phyloP scores from a whole-genome alignment of 352 stramenopile genomes.

The Globisporangium cederbergense region DNA sequence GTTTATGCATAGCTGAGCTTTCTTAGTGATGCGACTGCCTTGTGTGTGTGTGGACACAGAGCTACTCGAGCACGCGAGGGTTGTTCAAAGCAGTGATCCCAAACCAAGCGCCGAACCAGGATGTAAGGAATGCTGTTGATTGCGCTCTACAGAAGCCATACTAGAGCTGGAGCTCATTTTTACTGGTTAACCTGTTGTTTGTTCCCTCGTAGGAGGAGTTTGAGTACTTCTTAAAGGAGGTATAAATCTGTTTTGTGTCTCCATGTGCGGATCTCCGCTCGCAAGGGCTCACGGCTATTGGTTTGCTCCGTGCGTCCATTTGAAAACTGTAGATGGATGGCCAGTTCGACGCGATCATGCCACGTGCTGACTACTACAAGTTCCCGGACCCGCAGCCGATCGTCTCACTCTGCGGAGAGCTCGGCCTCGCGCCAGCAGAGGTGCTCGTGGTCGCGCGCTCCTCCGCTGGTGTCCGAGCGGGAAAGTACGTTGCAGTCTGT shows the following conservation, averaged over 20 bases:
- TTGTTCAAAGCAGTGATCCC: constrained; percentile 63
- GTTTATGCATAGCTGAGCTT: neutral
- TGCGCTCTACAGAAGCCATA: no score
- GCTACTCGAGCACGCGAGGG: constrained; percentile 54
- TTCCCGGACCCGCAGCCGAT: constrained; percentile 53
- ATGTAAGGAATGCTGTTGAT: constrained; percentile 26
- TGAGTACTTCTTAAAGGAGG: constrained; percentile 62
- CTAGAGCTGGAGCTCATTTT: no score
- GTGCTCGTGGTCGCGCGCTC: constrained; percentile 57
- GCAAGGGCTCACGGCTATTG: neutral
- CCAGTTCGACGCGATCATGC: constrained; percentile 63
- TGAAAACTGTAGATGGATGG: constrained; percentile 42
- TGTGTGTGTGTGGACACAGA: constrained; percentile 25
- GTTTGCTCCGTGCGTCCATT: neutral
- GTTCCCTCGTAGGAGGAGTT: constrained; percentile 50
- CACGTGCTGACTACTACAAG: constrained; percentile 34
- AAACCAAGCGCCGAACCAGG: constrained; percentile 39
- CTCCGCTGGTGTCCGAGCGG: constrained; percentile 49
- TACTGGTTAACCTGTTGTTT: neutral
- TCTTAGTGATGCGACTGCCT: neutral
- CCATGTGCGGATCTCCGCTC: neutral
- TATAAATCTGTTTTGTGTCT: constrained; percentile 2
- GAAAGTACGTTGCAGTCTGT: constrained; percentile 37
- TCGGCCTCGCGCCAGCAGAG: constrained; percentile 49
- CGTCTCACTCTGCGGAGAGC: constrained; percentile 38